phyloP scores from a whole-genome alignment of 257 asterid genomes.

The Solanum sparsipilum region DNA sequence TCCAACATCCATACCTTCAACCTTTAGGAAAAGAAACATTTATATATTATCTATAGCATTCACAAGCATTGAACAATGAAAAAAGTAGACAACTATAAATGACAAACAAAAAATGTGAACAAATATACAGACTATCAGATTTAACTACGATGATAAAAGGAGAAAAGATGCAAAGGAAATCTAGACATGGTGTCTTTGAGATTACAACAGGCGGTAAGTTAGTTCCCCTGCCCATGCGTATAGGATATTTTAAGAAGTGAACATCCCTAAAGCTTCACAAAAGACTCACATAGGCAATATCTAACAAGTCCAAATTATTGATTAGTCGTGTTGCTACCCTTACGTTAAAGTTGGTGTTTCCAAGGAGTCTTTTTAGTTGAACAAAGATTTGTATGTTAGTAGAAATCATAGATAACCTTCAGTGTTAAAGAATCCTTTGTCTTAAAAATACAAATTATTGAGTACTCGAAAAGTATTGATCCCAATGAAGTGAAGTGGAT shows the following conservation, averaged over 20 bases:
- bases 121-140: background rate
- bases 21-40: constrained; percentile 33
- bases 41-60: constrained; percentile 2
- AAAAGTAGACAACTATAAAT: constrained; percentile 2
- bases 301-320: background rate
- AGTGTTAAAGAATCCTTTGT: background rate
- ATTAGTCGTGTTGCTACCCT: background rate
- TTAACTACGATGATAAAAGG: background rate
- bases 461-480: background rate
- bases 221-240: background rate
- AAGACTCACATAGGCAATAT: background rate
- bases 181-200: background rate
- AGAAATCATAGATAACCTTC: background rate
- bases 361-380: background rate
- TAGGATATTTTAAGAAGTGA: background rate
- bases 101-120: background rate
- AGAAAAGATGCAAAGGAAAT: background rate
- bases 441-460: background rate
- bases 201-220: background rate
- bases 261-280: background rate
- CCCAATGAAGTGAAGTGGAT: background rate
- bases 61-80: background rate
- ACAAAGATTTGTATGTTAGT: background rate
- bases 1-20: constrained; percentile 75
- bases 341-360: background rate